Evolutionary conservation across 1,284 basidiomycete genomes (phyloP).

Genomic region (Vanrija sp.): DNA sequence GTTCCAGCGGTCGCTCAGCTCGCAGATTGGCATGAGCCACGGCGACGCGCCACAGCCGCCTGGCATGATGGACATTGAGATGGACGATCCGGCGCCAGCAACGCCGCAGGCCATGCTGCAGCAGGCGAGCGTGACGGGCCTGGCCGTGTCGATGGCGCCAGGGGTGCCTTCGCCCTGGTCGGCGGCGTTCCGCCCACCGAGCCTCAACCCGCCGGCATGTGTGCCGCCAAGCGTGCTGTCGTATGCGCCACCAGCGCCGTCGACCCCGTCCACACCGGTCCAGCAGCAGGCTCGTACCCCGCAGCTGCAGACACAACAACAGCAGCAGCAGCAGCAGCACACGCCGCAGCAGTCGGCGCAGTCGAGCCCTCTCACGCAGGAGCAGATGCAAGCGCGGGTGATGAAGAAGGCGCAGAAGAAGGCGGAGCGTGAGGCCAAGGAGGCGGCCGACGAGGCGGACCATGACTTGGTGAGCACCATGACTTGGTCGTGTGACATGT

Average conservation of each 20-base stretch:
- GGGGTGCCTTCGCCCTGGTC: conserved; percentile 30
- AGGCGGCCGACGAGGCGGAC: conserved; percentile 27
- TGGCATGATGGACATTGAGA: conserved; percentile 51
- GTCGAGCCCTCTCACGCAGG: conserved; percentile 18
- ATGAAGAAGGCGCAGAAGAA: conserved; percentile 37
- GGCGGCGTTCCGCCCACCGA: conserved; percentile 29
- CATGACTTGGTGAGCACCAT: conserved; percentile 7
- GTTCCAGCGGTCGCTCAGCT: conserved; percentile 1
- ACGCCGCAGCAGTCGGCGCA: neutral
- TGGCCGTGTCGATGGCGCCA: conserved; percentile 6
- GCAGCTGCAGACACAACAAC: conserved; percentile 27
- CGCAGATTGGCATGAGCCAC: conserved; percentile 11
- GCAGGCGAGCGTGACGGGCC: conserved; percentile 10
- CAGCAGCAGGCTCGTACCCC: conserved; percentile 30
- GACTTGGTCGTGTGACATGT: neutral
- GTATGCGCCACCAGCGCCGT: conserved; percentile 30
- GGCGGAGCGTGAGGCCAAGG: conserved; percentile 37
- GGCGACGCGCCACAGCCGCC: conserved; percentile 47
- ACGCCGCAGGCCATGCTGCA: conserved; percentile 15
- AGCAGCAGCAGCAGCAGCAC: conserved; percentile 22
- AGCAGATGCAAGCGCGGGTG: conserved; percentile 36
- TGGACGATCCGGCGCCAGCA: conserved; percentile 41
- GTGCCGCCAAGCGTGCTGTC: conserved; percentile 46
- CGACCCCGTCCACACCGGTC: neutral
- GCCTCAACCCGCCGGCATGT: conserved; percentile 24